Percentiles rank a stretch among this genome's conserved stretches.
phyloP scores from a whole-genome alignment of 2,329 filamentous ascomycete species.

The Alternaria novae-zelandiae region DNA sequence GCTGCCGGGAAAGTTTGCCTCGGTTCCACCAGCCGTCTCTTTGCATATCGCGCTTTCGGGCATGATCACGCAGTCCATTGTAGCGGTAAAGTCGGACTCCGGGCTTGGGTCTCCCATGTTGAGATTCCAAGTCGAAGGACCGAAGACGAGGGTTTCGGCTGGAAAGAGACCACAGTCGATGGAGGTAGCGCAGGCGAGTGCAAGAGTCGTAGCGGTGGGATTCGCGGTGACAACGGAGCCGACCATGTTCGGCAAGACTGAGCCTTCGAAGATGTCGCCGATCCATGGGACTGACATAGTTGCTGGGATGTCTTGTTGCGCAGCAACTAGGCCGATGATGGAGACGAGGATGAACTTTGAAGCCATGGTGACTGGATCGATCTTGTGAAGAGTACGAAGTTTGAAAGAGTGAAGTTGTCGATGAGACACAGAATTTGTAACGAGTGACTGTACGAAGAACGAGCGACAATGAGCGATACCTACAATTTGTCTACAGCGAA shows the following conservation, averaged over 20 bases:
- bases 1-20: slow-evolving; percentile 33
- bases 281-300: slow-evolving; percentile 18
- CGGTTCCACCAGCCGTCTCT: slow-evolving; percentile 26
- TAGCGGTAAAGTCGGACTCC: slow-evolving; percentile 25
- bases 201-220: slow-evolving; percentile 16
- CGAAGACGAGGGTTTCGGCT: slow-evolving; percentile 21
- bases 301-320: slow-evolving; percentile 18
- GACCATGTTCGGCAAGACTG: background rate
- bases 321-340: slow-evolving; percentile 12
- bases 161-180: slow-evolving; percentile 31
- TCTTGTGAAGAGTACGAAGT: background rate
- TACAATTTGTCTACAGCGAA: background rate
- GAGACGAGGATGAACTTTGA: slow-evolving; percentile 8
- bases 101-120: slow-evolving; percentile 22
- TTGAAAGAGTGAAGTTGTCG: background rate
- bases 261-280: slow-evolving; percentile 1
- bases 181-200: slow-evolving; percentile 9
- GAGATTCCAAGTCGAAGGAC: slow-evolving; percentile 26
- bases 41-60: slow-evolving; percentile 25
- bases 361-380: slow-evolving; percentile 3
- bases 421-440: background rate
- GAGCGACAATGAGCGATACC: background rate
- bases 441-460: background rate
- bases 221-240: slow-evolving; percentile 25
- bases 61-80: slow-evolving; percentile 23